These are phyloP conservation scores for Nakazawaea ernobii DNA, from an alignment of 805 yeast species.

Conservation along the genomic window DNA sequence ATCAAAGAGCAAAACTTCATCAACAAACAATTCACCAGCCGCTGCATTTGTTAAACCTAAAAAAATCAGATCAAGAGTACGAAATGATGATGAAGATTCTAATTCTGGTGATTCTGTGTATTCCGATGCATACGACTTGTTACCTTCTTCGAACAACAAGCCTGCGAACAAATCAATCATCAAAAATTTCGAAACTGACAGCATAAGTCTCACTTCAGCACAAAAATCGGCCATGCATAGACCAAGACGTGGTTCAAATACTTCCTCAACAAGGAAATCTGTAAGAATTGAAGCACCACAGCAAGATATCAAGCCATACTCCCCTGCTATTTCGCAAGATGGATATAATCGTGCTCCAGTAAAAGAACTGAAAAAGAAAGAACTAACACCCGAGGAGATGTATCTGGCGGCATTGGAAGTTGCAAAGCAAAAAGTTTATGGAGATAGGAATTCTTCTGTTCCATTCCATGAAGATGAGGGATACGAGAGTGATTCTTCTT, in stretches of 20 bases:
- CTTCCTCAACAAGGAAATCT: conserved; percentile 11
- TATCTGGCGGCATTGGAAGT: conserved; percentile 49
- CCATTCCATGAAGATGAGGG: conserved; percentile 5
- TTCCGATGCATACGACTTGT: conserved; percentile 19
- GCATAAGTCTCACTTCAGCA: background rate
- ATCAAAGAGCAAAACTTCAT: conserved; percentile 12
- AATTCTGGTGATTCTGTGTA: conserved; percentile 16
- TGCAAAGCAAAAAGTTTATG: conserved; percentile 54
- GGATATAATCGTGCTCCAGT: background rate
- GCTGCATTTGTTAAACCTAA: background rate
- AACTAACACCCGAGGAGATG: conserved; percentile 42
- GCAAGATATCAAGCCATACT: background rate
- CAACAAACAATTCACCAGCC: background rate
- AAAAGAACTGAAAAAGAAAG: background rate
- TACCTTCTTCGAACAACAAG: background rate
- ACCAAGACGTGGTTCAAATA: conserved; percentile 1
- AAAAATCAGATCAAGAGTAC: background rate
- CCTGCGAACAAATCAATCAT: background rate
- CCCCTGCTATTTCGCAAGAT: background rate
- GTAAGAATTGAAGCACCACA: conserved; percentile 7
- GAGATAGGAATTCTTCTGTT: conserved; percentile 19
- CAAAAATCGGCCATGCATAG: background rate
- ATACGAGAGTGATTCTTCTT: conserved; percentile 9
- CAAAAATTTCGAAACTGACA: background rate
- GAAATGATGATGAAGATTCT: conserved; percentile 11